phyloP scores from a whole-genome alignment of 2,329 filamentous ascomycete genomes.

The Arthroderma sp. region DNA sequence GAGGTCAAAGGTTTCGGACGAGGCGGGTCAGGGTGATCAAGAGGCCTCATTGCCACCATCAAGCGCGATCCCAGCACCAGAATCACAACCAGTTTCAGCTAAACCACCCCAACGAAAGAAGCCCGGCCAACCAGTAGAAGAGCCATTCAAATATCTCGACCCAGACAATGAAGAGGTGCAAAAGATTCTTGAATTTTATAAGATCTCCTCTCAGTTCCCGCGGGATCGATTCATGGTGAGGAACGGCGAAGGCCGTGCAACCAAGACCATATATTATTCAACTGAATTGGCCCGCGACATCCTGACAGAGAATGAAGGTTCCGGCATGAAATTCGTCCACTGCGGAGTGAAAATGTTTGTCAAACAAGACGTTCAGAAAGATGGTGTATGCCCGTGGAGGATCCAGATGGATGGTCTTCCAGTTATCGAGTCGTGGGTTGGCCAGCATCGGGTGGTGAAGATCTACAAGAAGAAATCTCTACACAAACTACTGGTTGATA shows the following conservation, averaged over 20 bases:
- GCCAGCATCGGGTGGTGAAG: conserved; percentile 59
- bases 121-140: conserved; percentile 50
- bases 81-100: conserved; percentile 4
- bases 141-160: conserved; percentile 85
- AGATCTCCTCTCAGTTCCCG: conserved; percentile 71
- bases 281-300: conserved; percentile 74
- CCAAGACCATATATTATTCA: conserved; percentile 95
- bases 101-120: conserved; percentile 20
- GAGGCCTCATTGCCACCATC: conserved; percentile 7
- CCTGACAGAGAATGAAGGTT: conserved; percentile 72
- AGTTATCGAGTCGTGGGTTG: conserved; percentile 82
- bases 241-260: conserved; percentile 74
- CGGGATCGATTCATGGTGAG: conserved; percentile 89
- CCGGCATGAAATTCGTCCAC: conserved; percentile 89
- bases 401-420: conserved; percentile 91
- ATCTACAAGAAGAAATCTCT: conserved; percentile 69
- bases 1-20: conserved; percentile 28
- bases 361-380: conserved; percentile 83
- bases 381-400: conserved; percentile 80
- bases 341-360: conserved; percentile 98
- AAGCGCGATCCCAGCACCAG: conserved; percentile 4
- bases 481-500: conserved; percentile 71
- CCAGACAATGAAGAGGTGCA: conserved; percentile 61
- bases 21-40: conserved; percentile 11
- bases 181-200: conserved; percentile 71